Percentiles rank a stretch among this genome's conserved stretches.
Evolutionary conservation across 768 basidiomycete genomes (phyloP).

Genomic region (Punctularia strigosozonata): DNA sequence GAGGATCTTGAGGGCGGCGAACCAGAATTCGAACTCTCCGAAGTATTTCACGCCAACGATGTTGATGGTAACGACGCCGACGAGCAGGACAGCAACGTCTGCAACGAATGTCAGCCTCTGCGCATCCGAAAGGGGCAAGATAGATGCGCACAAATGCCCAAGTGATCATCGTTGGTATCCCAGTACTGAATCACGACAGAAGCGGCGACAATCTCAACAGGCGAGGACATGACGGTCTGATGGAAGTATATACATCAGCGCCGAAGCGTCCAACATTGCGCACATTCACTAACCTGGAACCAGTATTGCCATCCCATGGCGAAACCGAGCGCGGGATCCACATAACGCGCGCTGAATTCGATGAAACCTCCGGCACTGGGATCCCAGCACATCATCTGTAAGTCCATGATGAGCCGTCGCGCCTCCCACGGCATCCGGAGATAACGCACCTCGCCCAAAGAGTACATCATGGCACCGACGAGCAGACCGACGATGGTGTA

Average conservation of each 20-base stretch:
- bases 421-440: slow-evolving; percentile 8
- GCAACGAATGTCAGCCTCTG: no score
- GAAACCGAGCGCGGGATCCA: slow-evolving; percentile 37
- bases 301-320: slow-evolving; percentile 31
- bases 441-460: slow-evolving; percentile 27
- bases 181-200: background rate
- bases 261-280: no score
- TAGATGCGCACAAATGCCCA: no score
- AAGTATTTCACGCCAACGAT: slow-evolving; percentile 14
- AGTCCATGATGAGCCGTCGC: background rate
- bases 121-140: no score
- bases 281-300: no score
- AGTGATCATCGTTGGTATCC: background rate
- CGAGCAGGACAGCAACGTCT: no score
- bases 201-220: background rate
- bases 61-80: no score
- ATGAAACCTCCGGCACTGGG: slow-evolving; percentile 46
- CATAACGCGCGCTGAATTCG: slow-evolving; percentile 36
- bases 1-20: slow-evolving; percentile 33
- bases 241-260: no score
- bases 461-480: slow-evolving; percentile 20
- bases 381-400: slow-evolving; percentile 25
- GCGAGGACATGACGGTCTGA: slow-evolving; percentile 43
- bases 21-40: slow-evolving; percentile 46
- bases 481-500: slow-evolving; percentile 31